Evolutionary conservation across 2,329 filamentous ascomycete species (phyloP).

Genomic region (Verticillium klebahnii): DNA sequence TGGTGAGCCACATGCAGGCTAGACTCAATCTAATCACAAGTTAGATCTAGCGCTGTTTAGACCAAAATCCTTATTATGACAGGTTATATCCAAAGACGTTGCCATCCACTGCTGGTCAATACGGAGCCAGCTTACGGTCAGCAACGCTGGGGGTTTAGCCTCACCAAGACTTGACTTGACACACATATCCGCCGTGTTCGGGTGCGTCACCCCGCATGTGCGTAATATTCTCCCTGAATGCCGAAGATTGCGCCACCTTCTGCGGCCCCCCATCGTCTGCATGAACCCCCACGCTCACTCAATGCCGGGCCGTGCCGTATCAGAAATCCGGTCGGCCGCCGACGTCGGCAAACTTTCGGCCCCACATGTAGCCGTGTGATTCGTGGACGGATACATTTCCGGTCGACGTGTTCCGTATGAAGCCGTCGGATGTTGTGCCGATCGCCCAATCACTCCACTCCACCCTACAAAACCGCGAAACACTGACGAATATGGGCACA

Average conservation of each 20-base stretch:
- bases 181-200: no score
- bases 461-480: neutral
- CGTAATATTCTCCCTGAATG: neutral
- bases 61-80: no score
- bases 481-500: neutral
- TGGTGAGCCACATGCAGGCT: no score
- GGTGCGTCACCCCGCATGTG: neutral
- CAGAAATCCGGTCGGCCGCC: neutral
- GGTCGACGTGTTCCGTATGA: neutral
- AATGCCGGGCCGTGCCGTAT: neutral
- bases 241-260: neutral
- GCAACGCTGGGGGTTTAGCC: no score
- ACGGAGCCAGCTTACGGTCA: no score
- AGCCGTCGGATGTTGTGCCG: neutral
- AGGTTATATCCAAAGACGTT: no score
- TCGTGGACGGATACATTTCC: constrained; percentile 1
- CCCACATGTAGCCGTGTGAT: neutral
- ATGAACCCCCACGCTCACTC: neutral
- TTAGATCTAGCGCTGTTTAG: no score
- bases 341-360: neutral
- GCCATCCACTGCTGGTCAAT: no score
- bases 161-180: no score
- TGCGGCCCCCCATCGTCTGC: neutral
- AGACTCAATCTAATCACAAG: no score
- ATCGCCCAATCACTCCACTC: neutral